These are phyloP conservation scores for Yamagishiella unicocca DNA, from an alignment of 139 green algal species.

Conservation along the genomic window DNA sequence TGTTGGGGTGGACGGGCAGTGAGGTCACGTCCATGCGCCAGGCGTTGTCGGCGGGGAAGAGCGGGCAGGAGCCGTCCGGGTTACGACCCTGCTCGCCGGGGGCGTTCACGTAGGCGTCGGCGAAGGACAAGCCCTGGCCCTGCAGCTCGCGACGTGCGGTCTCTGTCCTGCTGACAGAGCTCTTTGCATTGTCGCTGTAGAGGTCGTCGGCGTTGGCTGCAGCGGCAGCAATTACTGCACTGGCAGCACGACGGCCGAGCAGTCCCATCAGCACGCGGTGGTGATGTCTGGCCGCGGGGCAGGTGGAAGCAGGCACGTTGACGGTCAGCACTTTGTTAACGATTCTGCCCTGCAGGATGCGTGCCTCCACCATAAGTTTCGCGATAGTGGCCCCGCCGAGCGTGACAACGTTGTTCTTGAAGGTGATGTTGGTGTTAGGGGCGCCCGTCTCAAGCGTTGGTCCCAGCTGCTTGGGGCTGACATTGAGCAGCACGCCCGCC, in stretches of 20 bases:
- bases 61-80: slow-evolving; percentile 47
- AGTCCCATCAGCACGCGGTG: not conserved
- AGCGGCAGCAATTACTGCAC: not conserved
- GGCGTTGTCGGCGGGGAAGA: slow-evolving; percentile 26
- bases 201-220: not conserved
- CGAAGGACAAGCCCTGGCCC: not conserved
- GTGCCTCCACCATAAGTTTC: slow-evolving; percentile 38
- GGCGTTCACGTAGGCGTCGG: not conserved
- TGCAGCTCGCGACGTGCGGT: not conserved
- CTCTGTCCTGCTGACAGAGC: no score
- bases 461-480: slow-evolving; percentile 37
- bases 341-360: slow-evolving; percentile 13
- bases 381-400: not conserved
- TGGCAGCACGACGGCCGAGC: not conserved
- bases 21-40: slow-evolving; percentile 40
- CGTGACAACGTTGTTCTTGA: slow-evolving; percentile 29
- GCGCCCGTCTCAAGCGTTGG: not conserved
- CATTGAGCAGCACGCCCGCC: slow-evolving; percentile 44
- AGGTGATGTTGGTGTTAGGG: slow-evolving; percentile 52
- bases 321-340: not conserved
- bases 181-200: no score
- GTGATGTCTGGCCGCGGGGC: slow-evolving; percentile 4
- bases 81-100: slow-evolving; percentile 43
- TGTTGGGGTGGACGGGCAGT: slow-evolving; percentile 44
- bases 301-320: not conserved